Evolutionary conservation across 345 rosid genomes (phyloP).

Genomic region (Ailanthus altissimus): DNA sequence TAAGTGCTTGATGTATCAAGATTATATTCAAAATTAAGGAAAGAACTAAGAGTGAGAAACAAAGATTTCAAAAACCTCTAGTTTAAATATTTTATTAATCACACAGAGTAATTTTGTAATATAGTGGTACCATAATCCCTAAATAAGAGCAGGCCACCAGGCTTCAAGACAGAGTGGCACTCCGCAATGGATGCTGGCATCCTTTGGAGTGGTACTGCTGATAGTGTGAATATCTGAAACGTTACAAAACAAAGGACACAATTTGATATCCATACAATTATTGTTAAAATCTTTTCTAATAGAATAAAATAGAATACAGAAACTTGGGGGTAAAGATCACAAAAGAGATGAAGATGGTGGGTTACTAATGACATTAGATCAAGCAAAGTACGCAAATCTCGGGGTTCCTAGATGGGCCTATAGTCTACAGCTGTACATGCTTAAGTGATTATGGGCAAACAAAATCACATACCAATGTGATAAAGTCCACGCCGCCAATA

Average conservation of each 20-base stretch:
- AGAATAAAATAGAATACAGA: neutral
- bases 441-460: neutral
- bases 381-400: neutral
- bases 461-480: conserved; percentile 63
- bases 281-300: neutral
- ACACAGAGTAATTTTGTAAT: neutral
- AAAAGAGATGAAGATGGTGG: neutral
- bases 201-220: conserved; percentile 68
- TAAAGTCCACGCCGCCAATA: conserved; percentile 73
- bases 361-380: neutral
- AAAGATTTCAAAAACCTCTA: neutral
- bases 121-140: conserved; percentile 78
- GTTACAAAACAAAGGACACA: conserved; percentile 8
- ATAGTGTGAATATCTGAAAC: conserved; percentile 80
- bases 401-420: neutral
- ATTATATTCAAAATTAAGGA: neutral
- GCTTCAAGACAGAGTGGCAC: conserved; percentile 73
- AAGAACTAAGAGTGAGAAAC: neutral
- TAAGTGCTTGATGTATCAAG: neutral
- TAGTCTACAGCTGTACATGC: neutral
- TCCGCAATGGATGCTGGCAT: conserved; percentile 65
- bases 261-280: conserved; percentile 2
- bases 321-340: no score
- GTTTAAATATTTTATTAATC: neutral
- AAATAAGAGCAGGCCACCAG: conserved; percentile 76